Conservation (phyloP, 305 asterid genomes). For the Fraxinus xanthoxyloides region DNA sequence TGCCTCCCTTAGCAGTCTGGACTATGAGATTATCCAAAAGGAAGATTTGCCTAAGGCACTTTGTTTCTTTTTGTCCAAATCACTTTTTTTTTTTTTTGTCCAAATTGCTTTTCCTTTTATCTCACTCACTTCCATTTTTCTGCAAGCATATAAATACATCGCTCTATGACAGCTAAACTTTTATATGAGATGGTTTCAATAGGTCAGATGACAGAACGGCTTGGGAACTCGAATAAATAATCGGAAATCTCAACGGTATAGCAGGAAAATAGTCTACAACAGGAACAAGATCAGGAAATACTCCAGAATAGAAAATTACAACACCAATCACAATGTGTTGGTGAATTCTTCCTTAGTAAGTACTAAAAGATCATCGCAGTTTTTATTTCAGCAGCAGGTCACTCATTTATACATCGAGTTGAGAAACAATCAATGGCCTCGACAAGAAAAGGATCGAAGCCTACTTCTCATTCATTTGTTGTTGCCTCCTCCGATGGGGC, state of each 20-base stretch:
- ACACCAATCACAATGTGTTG: slow-evolving; percentile 22
- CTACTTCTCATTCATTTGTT: slow-evolving; percentile 44
- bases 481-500: slow-evolving; percentile 46
- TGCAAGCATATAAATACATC: background rate
- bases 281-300: background rate
- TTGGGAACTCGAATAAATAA: background rate
- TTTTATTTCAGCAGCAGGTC: slow-evolving; percentile 31
- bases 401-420: slow-evolving; percentile 29
- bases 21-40: too few species aligned
- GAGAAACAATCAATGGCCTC: slow-evolving; percentile 25
- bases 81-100: too few species aligned
- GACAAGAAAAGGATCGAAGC: slow-evolving; percentile 21
- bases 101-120: too few species aligned
- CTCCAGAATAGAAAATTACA: slow-evolving; percentile 17
- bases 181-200: background rate
- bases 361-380: slow-evolving; percentile 18
- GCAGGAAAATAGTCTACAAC: background rate
- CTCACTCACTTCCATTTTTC: background rate
- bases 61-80: too few species aligned
- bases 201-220: background rate
- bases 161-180: background rate
- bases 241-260: background rate
- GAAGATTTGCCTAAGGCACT: too few species aligned
- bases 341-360: slow-evolving; percentile 16
- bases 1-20: too few species aligned